phyloP scores from a whole-genome alignment of 1,284 basidiomycete species.

The Irpex sp. region DNA sequence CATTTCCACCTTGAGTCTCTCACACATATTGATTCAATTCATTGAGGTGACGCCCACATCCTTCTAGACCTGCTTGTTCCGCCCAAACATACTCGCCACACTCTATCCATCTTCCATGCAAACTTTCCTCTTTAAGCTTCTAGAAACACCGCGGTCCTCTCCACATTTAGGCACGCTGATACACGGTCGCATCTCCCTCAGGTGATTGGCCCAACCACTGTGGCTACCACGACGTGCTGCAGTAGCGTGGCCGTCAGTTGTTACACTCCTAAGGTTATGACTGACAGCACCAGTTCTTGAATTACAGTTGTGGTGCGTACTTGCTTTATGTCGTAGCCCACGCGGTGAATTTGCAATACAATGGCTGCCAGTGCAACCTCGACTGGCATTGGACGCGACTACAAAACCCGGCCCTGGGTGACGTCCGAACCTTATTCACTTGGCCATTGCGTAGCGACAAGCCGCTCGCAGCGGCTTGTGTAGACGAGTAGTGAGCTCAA shows the following conservation, averaged over 20 bases:
- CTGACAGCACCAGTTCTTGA: neutral
- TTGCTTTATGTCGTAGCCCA: neutral
- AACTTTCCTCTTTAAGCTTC: neutral
- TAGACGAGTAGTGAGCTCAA: too few species aligned
- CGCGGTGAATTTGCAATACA: neutral
- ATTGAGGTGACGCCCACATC: neutral
- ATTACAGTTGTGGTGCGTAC: neutral
- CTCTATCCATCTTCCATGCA: neutral
- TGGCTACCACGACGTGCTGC: neutral
- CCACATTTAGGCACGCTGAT: neutral
- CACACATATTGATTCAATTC: neutral
- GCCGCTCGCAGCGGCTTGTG: too few species aligned
- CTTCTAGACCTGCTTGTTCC: slow-evolving; percentile 2
- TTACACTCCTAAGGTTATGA: neutral
- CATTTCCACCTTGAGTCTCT: neutral
- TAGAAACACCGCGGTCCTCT: neutral
- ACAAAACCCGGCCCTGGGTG: neutral
- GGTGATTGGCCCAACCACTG: neutral
- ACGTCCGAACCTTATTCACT: neutral
- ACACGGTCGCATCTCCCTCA: neutral
- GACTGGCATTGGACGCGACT: neutral
- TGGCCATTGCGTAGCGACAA: too few species aligned
- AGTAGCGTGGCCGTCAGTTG: neutral
- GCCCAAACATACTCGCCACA: slow-evolving; percentile 1
- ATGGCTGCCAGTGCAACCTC: neutral